phyloP scores from a whole-genome alignment of 306 rosid genomes.

The Cicer yamashitae region DNA sequence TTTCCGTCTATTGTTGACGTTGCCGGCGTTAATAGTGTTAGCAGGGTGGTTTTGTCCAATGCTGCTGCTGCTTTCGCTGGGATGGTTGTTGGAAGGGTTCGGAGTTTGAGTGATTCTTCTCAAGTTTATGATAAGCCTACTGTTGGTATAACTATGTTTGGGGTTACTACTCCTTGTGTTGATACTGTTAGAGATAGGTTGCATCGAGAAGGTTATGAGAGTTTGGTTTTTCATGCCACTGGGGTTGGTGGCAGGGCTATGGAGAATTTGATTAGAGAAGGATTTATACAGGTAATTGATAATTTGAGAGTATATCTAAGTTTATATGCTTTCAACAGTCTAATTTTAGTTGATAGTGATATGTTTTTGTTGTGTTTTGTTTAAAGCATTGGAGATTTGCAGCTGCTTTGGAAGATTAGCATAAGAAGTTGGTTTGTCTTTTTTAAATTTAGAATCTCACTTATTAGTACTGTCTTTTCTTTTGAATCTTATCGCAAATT shows the following conservation, averaged over 20 bases:
- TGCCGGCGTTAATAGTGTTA: constrained; percentile 82
- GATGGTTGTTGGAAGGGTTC: constrained; percentile 78
- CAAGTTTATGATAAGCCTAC: constrained; percentile 59
- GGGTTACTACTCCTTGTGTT: constrained; percentile 88
- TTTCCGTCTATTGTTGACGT: constrained; percentile 82
- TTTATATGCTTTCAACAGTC: constrained; percentile 19
- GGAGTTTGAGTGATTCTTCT: constrained; percentile 49
- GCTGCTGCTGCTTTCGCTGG: constrained; percentile 92
- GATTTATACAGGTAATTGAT: constrained; percentile 76
- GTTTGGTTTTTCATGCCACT: constrained; percentile 89
- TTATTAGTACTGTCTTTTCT: neutral
- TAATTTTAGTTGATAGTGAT: constrained; percentile 18
- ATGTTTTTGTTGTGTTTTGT: neutral
- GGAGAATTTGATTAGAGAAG: constrained; percentile 89
- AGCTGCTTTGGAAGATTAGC: constrained; percentile 1
- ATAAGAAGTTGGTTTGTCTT: constrained; percentile 7
- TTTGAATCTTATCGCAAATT: neutral
- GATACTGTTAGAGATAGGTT: constrained; percentile 69
- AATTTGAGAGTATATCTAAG: neutral
- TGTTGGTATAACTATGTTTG: constrained; percentile 89
- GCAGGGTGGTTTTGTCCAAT: constrained; percentile 69
- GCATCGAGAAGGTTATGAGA: constrained; percentile 76
- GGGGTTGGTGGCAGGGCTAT: constrained; percentile 98
- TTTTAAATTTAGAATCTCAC: constrained; percentile 12
- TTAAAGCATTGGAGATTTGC: neutral